These are phyloP conservation scores for Penicillium sp. DNA, from an alignment of 2,329 filamentous ascomycete genomes.

Conservation along the genomic window DNA sequence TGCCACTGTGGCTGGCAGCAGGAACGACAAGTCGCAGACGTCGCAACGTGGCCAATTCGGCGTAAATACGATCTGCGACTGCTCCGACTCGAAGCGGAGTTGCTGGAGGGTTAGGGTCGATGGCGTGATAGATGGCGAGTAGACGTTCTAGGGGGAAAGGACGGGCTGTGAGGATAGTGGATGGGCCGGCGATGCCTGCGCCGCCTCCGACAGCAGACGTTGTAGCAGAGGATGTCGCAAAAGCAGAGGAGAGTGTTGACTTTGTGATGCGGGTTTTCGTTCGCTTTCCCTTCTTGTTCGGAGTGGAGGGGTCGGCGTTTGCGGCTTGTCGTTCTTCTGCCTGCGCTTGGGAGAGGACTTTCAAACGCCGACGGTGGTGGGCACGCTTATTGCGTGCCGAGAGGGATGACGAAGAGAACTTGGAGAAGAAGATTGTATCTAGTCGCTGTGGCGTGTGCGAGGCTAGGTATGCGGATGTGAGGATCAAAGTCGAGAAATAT, in stretches of 20 bases:
- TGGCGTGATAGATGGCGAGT: slow-evolving; percentile 49
- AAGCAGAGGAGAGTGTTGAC: slow-evolving; percentile 41
- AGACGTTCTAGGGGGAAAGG: slow-evolving; percentile 49
- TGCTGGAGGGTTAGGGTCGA: slow-evolving; percentile 46
- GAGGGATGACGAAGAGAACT: slow-evolving; percentile 46
- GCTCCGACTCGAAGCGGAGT: slow-evolving; percentile 38
- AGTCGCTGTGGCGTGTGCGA: slow-evolving; percentile 48
- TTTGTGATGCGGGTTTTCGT: slow-evolving; percentile 43
- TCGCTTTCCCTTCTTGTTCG: slow-evolving; percentile 37
- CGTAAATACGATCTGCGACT: slow-evolving; percentile 45
- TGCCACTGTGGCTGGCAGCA: slow-evolving; percentile 35
- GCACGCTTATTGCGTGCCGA: slow-evolving; percentile 47
- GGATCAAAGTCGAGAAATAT: slow-evolving; percentile 48
- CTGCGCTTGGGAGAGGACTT: slow-evolving; percentile 41
- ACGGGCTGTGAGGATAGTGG: slow-evolving; percentile 42
- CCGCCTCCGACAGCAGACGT: slow-evolving; percentile 33
- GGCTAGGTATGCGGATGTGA: slow-evolving; percentile 50
- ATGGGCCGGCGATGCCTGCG: slow-evolving; percentile 37
- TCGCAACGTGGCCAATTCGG: slow-evolving; percentile 48
- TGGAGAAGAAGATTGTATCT: slow-evolving; percentile 52
- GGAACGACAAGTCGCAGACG: slow-evolving; percentile 49
- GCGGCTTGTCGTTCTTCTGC: slow-evolving; percentile 35
- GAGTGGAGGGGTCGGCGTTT: slow-evolving; percentile 29
- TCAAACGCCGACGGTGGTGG: slow-evolving; percentile 44
- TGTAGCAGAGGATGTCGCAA: slow-evolving; percentile 40